phyloP scores from a whole-genome alignment of 148 eudicot genomes.

The Rhododendron ovatum region DNA sequence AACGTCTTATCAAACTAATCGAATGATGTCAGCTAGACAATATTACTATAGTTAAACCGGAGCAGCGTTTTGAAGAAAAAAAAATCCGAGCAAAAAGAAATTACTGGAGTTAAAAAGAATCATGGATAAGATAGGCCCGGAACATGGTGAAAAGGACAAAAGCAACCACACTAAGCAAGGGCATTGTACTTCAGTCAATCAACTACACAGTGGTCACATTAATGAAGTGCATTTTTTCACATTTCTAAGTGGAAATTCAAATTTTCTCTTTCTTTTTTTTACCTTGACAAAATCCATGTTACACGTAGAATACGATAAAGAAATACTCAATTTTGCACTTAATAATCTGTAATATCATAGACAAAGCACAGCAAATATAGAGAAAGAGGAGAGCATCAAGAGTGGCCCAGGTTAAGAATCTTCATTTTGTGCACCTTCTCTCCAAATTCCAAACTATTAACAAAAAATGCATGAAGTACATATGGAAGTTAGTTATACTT shows the following conservation, averaged over 20 bases:
- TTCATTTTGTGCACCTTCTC: background rate
- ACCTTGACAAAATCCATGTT: background rate
- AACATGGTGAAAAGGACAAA: background rate
- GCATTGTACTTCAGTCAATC: background rate
- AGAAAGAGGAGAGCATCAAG: background rate
- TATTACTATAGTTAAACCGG: background rate
- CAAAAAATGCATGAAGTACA: background rate
- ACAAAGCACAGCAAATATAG: background rate
- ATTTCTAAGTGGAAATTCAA: background rate
- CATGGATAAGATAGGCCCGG: background rate
- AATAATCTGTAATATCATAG: background rate
- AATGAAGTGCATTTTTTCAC: background rate
- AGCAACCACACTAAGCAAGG: background rate
- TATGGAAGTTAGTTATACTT: constrained; percentile 44
- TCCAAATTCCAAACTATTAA: background rate
- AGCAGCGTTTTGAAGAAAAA: background rate
- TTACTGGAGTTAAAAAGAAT: background rate
- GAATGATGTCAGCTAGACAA: background rate
- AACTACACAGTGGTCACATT: background rate
- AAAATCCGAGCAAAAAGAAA: background rate
- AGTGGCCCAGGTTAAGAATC: background rate
- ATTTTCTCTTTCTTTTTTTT: background rate
- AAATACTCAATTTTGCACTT: background rate
- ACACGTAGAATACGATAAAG: background rate
- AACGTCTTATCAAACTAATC: background rate